Evolutionary conservation across 805 yeast genomes (phyloP), one percentile per base, ranked within the genome.

Genomic region (Yamadazyma scolyti): DNA sequence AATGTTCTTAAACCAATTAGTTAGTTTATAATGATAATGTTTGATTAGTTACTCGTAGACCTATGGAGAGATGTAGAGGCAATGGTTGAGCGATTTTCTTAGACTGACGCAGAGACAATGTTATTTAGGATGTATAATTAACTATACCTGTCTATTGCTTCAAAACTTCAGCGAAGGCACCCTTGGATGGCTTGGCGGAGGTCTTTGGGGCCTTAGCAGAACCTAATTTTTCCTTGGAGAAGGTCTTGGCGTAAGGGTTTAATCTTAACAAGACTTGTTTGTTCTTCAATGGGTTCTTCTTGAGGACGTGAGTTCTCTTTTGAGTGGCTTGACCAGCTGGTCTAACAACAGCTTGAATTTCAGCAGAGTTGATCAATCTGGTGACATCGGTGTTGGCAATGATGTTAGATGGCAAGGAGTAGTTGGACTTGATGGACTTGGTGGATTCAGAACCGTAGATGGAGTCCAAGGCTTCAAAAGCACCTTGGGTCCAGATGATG

Each of bases 221-320:
- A 61, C 94, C 96, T 54, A 82, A 74, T 74, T 86, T 86, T 77
- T 87, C 80, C 69, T 83, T 88, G 58, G 95, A 63, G 75, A 80
- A 90, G 57, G 90, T 95, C 83, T 86, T 87, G 59, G 98, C 97
- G 82, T 93, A 93, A 54, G 99, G 99, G 96, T 93, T 93, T 71
- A 93, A 83, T 79, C 97, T 87, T 71, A 88, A 81, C 68, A 88
- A 73, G 61, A 89, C 90, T 77, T 87, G 95, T 82, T 87, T 89
- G 97, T 93, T 93, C 93, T 87, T 90, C 48, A 66, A 64, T 62
- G 70, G 95, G 89, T 86, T 90, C 90, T 88, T 89, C 96, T 93
- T 93, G 72, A 81, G 80, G 67, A 86, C 95, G 79, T 84, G 87
- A 51, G 87, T 68, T 71, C 95, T 84, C 89, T 89, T 87, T 71